phyloP scores from a whole-genome alignment of 1,284 basidiomycete species.

The Hortiboletus rubellus region DNA sequence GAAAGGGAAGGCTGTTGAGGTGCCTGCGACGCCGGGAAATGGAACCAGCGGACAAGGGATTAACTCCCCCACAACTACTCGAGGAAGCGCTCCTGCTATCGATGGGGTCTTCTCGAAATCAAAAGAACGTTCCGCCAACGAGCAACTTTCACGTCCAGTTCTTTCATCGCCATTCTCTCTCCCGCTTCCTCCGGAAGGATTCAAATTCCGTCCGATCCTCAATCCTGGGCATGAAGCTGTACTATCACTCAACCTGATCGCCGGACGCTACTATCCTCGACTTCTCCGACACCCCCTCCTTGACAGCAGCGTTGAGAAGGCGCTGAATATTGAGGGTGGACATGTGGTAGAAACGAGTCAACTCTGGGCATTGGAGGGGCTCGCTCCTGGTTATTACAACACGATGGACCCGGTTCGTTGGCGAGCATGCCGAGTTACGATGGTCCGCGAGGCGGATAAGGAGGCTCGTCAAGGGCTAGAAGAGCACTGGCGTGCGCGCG shows the following conservation, averaged over 20 bases:
- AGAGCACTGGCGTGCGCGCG: slow-evolving; percentile 39
- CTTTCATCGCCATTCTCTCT: slow-evolving; percentile 45
- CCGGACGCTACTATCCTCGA: slow-evolving; percentile 73
- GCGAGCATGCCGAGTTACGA: slow-evolving; percentile 48
- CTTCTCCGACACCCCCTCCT: slow-evolving; percentile 63
- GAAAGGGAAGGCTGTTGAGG: slow-evolving; percentile 29
- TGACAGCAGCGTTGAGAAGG: slow-evolving; percentile 40
- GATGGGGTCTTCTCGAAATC: slow-evolving; percentile 13
- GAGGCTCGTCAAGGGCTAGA: slow-evolving; percentile 45
- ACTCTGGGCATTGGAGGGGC: slow-evolving; percentile 66
- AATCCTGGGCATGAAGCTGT: slow-evolving; percentile 62
- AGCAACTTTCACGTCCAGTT: slow-evolving; percentile 42
- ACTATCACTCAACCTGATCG: slow-evolving; percentile 63
- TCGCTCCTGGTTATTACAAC: slow-evolving; percentile 62
- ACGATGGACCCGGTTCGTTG: slow-evolving; percentile 61
- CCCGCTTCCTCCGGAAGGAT: slow-evolving; percentile 62
- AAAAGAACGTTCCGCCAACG: slow-evolving; percentile 28
- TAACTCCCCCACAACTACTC: slow-evolving; percentile 20
- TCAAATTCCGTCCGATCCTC: slow-evolving; percentile 68
- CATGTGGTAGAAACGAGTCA: slow-evolving; percentile 45
- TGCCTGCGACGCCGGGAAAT: slow-evolving; percentile 4
- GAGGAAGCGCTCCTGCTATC: slow-evolving; percentile 9
- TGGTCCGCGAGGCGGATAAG: slow-evolving; percentile 59
- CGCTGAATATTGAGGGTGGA: slow-evolving; percentile 36
- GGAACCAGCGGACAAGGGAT: slow-evolving; percentile 3